These are phyloP conservation scores for Ceratobasidium sp. DNA, from an alignment of 1,284 basidiomycete species.

Conservation along the genomic window DNA sequence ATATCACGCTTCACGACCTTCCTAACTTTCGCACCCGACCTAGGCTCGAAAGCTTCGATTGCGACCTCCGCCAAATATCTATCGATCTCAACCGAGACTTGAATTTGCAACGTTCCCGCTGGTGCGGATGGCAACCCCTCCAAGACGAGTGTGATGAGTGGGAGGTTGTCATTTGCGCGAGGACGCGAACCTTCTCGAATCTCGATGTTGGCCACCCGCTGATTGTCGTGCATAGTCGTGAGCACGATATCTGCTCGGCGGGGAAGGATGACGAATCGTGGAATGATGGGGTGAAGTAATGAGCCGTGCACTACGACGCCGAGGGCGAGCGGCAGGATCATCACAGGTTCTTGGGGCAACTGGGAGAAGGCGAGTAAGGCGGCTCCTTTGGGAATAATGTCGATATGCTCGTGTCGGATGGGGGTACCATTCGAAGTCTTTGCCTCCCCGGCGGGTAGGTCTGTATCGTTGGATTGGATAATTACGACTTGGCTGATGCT, in stretches of 20 bases:
- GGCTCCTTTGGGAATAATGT: not conserved
- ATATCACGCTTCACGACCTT: conserved; percentile 10
- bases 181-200: conserved; percentile 26
- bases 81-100: conserved; percentile 14
- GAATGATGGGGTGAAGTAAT: not conserved
- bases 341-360: conserved; percentile 6
- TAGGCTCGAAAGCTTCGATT: conserved; percentile 13
- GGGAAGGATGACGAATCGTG: not conserved
- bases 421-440: not conserved
- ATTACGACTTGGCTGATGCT: not conserved
- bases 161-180: conserved; percentile 12
- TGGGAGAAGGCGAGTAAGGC: conserved; percentile 3
- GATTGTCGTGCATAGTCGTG: conserved; percentile 26
- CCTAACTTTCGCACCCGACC: not conserved
- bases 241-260: not conserved
- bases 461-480: not conserved
- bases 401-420: not conserved
- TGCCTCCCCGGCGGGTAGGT: not conserved
- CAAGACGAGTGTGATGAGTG: conserved; percentile 4
- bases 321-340: not conserved
- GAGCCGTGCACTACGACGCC: conserved; percentile 5
- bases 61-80: not conserved
- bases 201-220: conserved; percentile 10
- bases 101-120: conserved; percentile 9
- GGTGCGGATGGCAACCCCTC: not conserved